These are phyloP conservation scores for Kuraishia floccosa DNA, from an alignment of 805 yeast genomes.

Conservation along the genomic window DNA sequence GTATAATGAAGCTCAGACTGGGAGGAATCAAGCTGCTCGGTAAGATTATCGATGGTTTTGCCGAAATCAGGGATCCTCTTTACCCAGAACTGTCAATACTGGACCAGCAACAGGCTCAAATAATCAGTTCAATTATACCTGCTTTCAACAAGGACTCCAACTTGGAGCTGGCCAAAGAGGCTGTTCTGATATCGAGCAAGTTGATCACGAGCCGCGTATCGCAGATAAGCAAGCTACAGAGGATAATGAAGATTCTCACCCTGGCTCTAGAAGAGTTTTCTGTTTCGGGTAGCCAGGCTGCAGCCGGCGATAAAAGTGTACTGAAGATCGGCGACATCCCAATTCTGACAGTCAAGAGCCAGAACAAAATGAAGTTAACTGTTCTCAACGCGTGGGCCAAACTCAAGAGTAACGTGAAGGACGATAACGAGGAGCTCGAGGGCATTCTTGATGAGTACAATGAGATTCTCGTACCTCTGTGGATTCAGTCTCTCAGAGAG, in stretches of 20 bases:
- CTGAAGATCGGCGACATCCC: slow-evolving; percentile 47
- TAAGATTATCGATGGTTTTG: slow-evolving; percentile 46
- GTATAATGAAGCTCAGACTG: slow-evolving; percentile 45
- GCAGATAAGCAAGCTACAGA: slow-evolving; percentile 31
- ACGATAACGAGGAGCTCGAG: slow-evolving; percentile 31
- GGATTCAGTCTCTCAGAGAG: slow-evolving; percentile 71
- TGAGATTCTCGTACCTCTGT: slow-evolving; percentile 54
- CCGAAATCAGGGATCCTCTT: slow-evolving; percentile 57
- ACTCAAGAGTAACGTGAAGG: slow-evolving; percentile 23
- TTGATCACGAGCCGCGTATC: slow-evolving; percentile 56
- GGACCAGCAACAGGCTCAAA: slow-evolving; percentile 92
- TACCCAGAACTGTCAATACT: slow-evolving; percentile 60
- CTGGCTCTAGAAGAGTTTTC: slow-evolving; percentile 52
- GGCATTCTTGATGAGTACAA: slow-evolving; percentile 45
- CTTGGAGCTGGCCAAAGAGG: slow-evolving; percentile 62
- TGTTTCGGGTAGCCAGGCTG: slow-evolving; percentile 9
- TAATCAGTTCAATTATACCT: slow-evolving; percentile 80
- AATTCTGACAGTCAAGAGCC: slow-evolving; percentile 29
- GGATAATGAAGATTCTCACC: slow-evolving; percentile 56
- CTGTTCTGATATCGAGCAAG: slow-evolving; percentile 68
- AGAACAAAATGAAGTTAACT: slow-evolving; percentile 44
- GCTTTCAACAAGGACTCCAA: slow-evolving; percentile 69
- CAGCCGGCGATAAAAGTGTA: slow-evolving; percentile 11
- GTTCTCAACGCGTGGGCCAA: slow-evolving; percentile 69
- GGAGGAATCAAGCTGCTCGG: slow-evolving; percentile 60